Base-by-base conservation (phyloP, 2,329 filamentous ascomycete species). In the Chaetomiaceae sp. region DNA sequence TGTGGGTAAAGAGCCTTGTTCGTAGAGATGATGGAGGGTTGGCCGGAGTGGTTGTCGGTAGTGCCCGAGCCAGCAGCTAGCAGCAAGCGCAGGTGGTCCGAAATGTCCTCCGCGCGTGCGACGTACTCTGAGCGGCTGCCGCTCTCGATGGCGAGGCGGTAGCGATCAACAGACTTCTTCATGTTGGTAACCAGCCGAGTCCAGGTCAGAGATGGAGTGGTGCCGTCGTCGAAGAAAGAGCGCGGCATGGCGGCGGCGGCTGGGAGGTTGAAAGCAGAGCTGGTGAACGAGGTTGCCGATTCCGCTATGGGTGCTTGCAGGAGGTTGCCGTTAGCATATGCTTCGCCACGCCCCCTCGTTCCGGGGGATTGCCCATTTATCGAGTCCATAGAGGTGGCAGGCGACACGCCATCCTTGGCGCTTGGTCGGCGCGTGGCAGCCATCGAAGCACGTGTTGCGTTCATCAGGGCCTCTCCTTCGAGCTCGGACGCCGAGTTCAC, bases 1-100 rank as follows among this genome's bases (percentile, higher is more conserved):
- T 97, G 90, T 19, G 93, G 93, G 62, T 97, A 97, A 14, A 98
- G 73, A 0, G 89, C 87, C 65, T 97, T 97, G 72, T 98, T 98
- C 5, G 88, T 94, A 6, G 90, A 96, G 50, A 98, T 98, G 60
- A 98, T 96, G n/a, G 93, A 97, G 4, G 93, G 93, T 57, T 97
- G 95, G 34, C 93, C 93, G 17, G 93, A 97, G 65, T 98, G 93
- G 62, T 98, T 98, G 67, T 98, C 93, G 0, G 93, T 98, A 2
- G 93, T 98, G 45, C 91, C 89, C 27, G 93, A 98, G 8, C 90
- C 93, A 45, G 93, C 93, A 24, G 90, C 90, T n/a, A 98, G 79
- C 7, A 98, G 78, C 54, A 97, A 75, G 45, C 93, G 86, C 47
- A 98, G 73, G 64, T 98, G 91, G 63, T 98, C 93, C 5, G 93